Base-by-base conservation (phyloP, 371 early-diverging fungal genomes). In the Saksenaea vasiformis region DNA sequence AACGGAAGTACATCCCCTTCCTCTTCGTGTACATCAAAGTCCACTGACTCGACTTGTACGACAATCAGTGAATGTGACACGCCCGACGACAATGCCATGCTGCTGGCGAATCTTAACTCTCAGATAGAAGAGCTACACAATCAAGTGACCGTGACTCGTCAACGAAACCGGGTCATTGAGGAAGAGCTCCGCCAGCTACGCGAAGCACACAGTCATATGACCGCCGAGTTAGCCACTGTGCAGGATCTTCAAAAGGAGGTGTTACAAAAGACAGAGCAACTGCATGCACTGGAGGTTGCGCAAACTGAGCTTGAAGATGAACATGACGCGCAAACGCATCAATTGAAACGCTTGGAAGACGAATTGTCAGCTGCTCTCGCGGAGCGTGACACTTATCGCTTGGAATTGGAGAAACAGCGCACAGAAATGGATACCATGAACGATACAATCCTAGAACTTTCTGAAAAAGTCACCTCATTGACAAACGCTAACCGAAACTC, bases 91-190 rank as follows among this genome's bases (percentile, higher is more conserved):
- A 47, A 47, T 22, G 22, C 51, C 8, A 47, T 22, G 51, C 22
- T 47, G 22, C 51, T 47, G 14, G 9, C 47, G 28, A 47, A 39
- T 15, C 35, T 44, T 10, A 60, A 60, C 26, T 35, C 51, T 3
- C 71, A 68, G 57, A 66, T 64, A 17, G 67, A 64, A 41, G 66
- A 67, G 36, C 53, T 69, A 19, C 65, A 73, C 11, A 60, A 66
- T 27, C 62, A 70, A 58, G 51, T 67, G 11, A 61, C 62, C n/a
- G 66, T 60, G 5, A 63, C 68, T 5, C 68, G 64, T 15, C 56
- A 66, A 47, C 67, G 67, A 34, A 68, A 70, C 41, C 62, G 60
- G 24, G 36, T 51, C 22, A 44, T 69, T 28, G 67, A 69, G 41
- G 57, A 55, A 19, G 66, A 72, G 34, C 47, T 72, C 13, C 54